Evolutionary conservation across 345 rosid species (phyloP), one percentile per base, ranked within the genome.

Genomic region (Passiflora organensis): DNA sequence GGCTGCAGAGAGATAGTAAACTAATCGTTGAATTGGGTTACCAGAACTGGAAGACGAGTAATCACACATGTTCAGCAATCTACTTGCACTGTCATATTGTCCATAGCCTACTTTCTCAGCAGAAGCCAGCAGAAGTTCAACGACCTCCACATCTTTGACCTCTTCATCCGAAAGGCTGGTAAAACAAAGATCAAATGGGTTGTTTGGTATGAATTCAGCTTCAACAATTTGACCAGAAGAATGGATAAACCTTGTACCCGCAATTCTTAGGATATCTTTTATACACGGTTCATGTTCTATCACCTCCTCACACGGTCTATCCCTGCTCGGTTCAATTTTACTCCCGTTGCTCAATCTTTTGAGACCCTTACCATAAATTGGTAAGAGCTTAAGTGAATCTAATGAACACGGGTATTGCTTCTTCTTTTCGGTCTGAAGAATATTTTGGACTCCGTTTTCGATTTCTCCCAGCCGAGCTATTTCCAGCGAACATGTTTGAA

Each of bases 321-420:
- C 62, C 63, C 9, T 48, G 28, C 63, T 43, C 37, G 46, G 52
- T 17, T 76, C 59, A 28, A 69, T 52, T 15, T 55, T 45, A 47
- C 58, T 60, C 18, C 56, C 72, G 18, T 61, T 54, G 0, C 55
- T 58, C 55, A 65, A 45, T 14, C 68, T 41, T 15, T 41, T 41
- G 43, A 2, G 14, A 13, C 43, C n/a, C 9, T 41, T 12, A 13
- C 65, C 69, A 38, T 65, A 69, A 53, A 50, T 70, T 60, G 63
- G 72, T 0, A 78, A 64, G 13, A 81, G 63, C 66, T 72, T 77
- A 36, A 78, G 62, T n/a, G 83, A 73, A 4, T 79, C 55, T 53
- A 71, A 53, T 9, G 71, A 59, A 55, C 39, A 43, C 25, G 66
- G 47, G 14, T 48, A 11, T n/a, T 32, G 53, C 24, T 61, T 67